Percentiles rank a stretch among this genome's conserved stretches.
Conservation (phyloP, 2,329 filamentous ascomycete genomes). For the Colletotrichum truncatum region DNA sequence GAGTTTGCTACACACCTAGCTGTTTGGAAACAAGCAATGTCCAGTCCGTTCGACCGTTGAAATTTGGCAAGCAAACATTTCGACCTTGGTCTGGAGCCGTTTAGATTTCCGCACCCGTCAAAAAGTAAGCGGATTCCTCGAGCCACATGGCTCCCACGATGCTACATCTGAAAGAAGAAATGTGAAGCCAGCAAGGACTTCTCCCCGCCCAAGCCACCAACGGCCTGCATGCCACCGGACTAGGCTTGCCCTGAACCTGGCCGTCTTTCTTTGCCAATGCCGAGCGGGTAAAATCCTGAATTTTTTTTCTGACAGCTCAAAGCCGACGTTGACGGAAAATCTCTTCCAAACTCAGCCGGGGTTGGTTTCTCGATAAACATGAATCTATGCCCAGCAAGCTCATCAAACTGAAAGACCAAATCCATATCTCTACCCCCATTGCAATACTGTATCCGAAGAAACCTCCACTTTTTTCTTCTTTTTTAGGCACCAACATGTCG, state of each 20-base stretch:
- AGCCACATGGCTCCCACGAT: constrained; percentile 13
- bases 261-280: background rate
- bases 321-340: background rate
- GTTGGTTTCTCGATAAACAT: background rate
- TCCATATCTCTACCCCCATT: background rate
- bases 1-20: background rate
- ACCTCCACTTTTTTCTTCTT: background rate
- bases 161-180: background rate
- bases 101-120: background rate
- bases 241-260: background rate
- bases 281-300: background rate
- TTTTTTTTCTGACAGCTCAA: background rate
- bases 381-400: background rate
- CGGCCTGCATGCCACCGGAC: background rate
- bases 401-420: background rate
- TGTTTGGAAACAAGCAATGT: constrained; percentile 1
- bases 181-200: background rate
- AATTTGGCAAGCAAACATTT: constrained; percentile 11
- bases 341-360: background rate
- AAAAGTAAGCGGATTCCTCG: background rate
- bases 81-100: constrained; percentile 4
- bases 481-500: background rate
- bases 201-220: background rate
- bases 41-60: background rate
- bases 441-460: background rate